Conservation (phyloP, 257 asterid genomes). For the Scutellaria barbata region DNA sequence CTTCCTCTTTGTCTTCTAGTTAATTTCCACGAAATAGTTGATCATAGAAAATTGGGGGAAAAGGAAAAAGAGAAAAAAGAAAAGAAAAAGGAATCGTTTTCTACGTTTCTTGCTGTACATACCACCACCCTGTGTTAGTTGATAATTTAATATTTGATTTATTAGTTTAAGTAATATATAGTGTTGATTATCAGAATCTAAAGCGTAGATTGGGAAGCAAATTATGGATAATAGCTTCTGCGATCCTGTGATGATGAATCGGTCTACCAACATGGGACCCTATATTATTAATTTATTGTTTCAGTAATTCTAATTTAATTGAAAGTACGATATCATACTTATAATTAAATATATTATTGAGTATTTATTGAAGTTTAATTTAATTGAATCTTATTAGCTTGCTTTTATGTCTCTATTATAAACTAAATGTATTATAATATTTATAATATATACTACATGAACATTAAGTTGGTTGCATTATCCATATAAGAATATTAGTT, state of each 20-base stretch:
- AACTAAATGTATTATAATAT: too few relatives aligned
- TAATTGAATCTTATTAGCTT: too few relatives aligned
- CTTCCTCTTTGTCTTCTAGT: conserved; percentile 45
- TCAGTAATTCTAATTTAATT: too few relatives aligned
- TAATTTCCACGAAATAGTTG: background rate
- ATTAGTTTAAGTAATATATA: background rate
- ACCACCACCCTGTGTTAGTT: conserved; percentile 24
- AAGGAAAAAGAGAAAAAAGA: background rate
- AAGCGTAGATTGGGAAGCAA: conserved; percentile 29
- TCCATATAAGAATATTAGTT: too few relatives aligned
- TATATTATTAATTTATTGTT: too few relatives aligned
- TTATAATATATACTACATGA: too few relatives aligned
- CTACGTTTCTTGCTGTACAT: conserved; percentile 37
- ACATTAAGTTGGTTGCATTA: too few relatives aligned
- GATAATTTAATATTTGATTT: conserved; percentile 10
- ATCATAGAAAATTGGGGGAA: background rate
- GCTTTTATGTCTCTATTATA: too few relatives aligned
- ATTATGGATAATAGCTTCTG: background rate
- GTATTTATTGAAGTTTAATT: too few relatives aligned
- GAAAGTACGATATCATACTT: too few relatives aligned
- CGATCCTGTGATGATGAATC: background rate
- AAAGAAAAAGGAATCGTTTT: background rate
- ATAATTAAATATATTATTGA: too few relatives aligned
- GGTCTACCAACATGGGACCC: background rate
- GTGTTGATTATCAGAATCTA: background rate